These are phyloP conservation scores for Aspergillus sp. DNA, from an alignment of 2,329 filamentous ascomycete genomes.

Conservation along the genomic window DNA sequence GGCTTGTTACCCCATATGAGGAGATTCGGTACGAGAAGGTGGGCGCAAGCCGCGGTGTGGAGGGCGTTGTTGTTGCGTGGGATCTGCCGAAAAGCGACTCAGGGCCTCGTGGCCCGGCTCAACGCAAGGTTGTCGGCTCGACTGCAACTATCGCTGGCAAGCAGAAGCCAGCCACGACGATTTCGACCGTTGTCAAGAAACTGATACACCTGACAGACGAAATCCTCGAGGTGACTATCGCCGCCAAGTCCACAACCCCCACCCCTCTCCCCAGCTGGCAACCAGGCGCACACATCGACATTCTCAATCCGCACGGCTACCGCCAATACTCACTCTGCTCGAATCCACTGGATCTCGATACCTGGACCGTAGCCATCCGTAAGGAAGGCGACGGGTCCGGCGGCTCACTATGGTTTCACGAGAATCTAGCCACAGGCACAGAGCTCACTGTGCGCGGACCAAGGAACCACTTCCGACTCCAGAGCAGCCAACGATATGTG, in stretches of 20 bases:
- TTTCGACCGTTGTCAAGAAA: not conserved
- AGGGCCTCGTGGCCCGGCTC: not conserved
- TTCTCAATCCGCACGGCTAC: not conserved
- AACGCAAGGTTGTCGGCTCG: not conserved
- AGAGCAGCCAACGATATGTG: not conserved
- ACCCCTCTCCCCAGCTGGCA: not conserved
- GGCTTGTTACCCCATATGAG: not conserved
- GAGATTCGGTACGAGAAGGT: not conserved
- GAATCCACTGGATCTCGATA: not conserved
- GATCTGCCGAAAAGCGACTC: not conserved
- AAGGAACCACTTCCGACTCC: not conserved
- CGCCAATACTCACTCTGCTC: not conserved
- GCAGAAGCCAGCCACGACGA: not conserved
- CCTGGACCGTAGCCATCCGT: not conserved
- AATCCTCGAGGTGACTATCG: not conserved
- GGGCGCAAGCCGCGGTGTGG: not conserved
- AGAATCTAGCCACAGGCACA: not conserved
- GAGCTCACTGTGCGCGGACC: not conserved
- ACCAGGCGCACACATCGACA: not conserved
- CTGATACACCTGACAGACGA: not conserved
- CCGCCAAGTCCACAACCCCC: not conserved
- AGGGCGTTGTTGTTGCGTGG: not conserved
- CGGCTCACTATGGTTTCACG: not conserved
- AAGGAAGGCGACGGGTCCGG: not conserved
- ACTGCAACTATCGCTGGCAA: not conserved